Evolutionary conservation across 1,284 basidiomycete species (phyloP).

Genomic region (Trichosporon coremiiforme): DNA sequence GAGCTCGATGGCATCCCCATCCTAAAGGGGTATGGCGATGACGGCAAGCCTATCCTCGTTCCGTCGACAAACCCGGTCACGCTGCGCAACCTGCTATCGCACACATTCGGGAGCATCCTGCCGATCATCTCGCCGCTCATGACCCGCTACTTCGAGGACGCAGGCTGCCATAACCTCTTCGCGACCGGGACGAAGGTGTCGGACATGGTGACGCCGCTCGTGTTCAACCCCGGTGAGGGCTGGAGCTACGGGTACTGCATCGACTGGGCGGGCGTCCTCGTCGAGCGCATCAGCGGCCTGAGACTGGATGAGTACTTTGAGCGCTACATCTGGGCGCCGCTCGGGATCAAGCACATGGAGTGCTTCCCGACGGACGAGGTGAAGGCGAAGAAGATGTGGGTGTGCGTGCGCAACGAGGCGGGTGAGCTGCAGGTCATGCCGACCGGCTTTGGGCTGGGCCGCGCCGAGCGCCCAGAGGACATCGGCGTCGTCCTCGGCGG

Average conservation of each 20-base stretch:
- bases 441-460: slow-evolving; percentile 11
- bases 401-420: slow-evolving; percentile 19
- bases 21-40: slow-evolving; percentile 40
- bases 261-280: slow-evolving; percentile 28
- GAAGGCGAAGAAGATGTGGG: slow-evolving; percentile 14
- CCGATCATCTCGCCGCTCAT: slow-evolving; percentile 15
- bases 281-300: slow-evolving; percentile 19
- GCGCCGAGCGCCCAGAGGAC: slow-evolving; percentile 15
- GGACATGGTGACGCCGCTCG: slow-evolving; percentile 29
- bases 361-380: slow-evolving; percentile 23
- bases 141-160: background rate
- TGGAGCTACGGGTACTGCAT: slow-evolving; percentile 23
- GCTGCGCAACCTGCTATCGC: slow-evolving; percentile 44
- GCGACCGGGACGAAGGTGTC: background rate
- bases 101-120: slow-evolving; percentile 34
- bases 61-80: slow-evolving; percentile 41
- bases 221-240: slow-evolving; percentile 28
- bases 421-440: slow-evolving; percentile 13
- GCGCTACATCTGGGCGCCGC: slow-evolving; percentile 40
- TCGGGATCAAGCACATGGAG: slow-evolving; percentile 34
- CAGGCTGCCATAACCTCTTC: background rate
- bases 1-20: slow-evolving; percentile 40
- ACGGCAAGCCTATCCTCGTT: slow-evolving; percentile 27
- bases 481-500: slow-evolving; percentile 37
- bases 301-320: slow-evolving; percentile 30